These are phyloP conservation scores for Colletotrichum limetticola DNA, from an alignment of 2,329 filamentous ascomycete genomes.

Conservation along the genomic window DNA sequence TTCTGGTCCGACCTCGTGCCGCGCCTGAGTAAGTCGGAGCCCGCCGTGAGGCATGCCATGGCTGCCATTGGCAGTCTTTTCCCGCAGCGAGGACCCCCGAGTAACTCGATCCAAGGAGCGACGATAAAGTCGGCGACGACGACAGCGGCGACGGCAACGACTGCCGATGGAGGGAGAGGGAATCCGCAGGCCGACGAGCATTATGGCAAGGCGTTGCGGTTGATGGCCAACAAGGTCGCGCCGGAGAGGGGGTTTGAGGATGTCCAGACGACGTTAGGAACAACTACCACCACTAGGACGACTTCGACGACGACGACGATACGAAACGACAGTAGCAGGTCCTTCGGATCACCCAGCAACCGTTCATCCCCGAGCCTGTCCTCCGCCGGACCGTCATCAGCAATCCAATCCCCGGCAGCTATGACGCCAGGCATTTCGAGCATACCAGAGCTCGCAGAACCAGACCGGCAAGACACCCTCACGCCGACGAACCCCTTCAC, in stretches of 20 bases:
- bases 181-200: background rate
- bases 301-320: background rate
- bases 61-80: conserved; percentile 57
- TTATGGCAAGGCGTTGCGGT: background rate
- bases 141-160: background rate
- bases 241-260: background rate
- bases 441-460: background rate
- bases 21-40: conserved; percentile 55
- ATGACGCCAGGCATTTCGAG: background rate
- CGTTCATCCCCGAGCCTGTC: conserved; percentile 14
- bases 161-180: background rate
- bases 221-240: background rate
- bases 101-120: conserved; percentile 28
- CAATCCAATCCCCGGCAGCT: background rate
- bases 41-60: conserved; percentile 60
- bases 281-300: background rate
- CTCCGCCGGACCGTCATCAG: background rate
- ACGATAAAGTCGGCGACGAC: background rate
- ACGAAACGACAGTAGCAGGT: background rate
- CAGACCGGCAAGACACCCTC: background rate
- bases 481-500: conserved; percentile 41
- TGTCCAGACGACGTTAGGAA: background rate
- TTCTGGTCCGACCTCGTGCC: conserved; percentile 59
- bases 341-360: conserved; percentile 6
- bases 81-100: conserved; percentile 45